phyloP scores from a whole-genome alignment of 1,284 basidiomycete genomes.

The Chalciporus sp. region DNA sequence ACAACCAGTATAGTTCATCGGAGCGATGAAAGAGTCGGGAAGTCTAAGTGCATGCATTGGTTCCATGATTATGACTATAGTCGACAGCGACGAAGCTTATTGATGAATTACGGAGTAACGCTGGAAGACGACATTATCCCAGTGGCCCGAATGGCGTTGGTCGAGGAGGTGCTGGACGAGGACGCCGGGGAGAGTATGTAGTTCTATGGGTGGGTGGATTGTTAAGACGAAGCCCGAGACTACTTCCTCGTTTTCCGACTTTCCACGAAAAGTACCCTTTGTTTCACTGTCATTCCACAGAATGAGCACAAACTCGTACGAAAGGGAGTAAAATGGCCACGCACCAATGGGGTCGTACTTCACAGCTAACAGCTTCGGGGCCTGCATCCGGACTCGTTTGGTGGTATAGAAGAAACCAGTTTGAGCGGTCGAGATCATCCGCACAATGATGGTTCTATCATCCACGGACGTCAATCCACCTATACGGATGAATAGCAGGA shows the following conservation, averaged over 20 bases:
- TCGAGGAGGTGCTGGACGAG: too few species aligned
- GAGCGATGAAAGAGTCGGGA: neutral
- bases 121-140: neutral
- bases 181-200: neutral
- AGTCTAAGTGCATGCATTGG: neutral
- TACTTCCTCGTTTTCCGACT: conserved; percentile 70
- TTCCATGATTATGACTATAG: neutral
- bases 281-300: conserved; percentile 52
- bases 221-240: neutral
- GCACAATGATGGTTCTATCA: conserved; percentile 78
- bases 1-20: too few species aligned
- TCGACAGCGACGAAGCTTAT: neutral
- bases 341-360: conserved; percentile 88
- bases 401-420: conserved; percentile 91
- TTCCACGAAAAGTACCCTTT: conserved; percentile 77
- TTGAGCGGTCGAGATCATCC: conserved; percentile 86
- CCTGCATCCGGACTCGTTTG: conserved; percentile 63
- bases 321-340: conserved; percentile 27
- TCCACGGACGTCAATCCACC: neutral
- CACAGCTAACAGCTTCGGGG: conserved; percentile 76
- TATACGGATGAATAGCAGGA: neutral
- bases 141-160: too few species aligned
- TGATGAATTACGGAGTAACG: neutral
- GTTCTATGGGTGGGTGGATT: too few species aligned
- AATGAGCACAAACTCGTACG: conserved; percentile 1